A percentile compares a stretch with the other conserved stretches of the same genome.
phyloP scores from a whole-genome alignment of 768 basidiomycete genomes.

The Tremella mesenterica region DNA sequence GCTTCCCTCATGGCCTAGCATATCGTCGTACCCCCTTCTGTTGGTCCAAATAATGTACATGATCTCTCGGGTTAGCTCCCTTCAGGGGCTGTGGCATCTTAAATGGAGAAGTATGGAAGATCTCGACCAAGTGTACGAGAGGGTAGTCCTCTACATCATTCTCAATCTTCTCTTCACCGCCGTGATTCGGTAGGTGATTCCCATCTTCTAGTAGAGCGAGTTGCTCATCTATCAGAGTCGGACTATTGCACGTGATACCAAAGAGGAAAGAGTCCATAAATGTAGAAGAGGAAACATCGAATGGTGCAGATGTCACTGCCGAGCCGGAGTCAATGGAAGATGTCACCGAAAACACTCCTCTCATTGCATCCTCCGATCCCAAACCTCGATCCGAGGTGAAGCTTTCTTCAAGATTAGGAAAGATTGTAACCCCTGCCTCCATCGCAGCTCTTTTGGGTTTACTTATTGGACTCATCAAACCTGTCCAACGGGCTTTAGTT shows the following conservation, averaged over 20 bases:
- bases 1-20: slow-evolving; percentile 14
- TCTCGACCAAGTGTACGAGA: slow-evolving; percentile 10
- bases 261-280: no score
- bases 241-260: not conserved
- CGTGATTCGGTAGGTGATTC: slow-evolving; percentile 26
- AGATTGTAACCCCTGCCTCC: slow-evolving; percentile 12
- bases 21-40: slow-evolving; percentile 32
- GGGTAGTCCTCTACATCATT: slow-evolving; percentile 29
- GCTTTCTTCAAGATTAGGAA: not conserved
- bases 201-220: not conserved
- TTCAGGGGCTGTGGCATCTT: slow-evolving; percentile 26
- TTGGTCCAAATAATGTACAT: slow-evolving; percentile 22
- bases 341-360: slow-evolving; percentile 32
- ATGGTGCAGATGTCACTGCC: no score
- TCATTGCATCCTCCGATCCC: slow-evolving; percentile 12
- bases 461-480: slow-evolving; percentile 35
- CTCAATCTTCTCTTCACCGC: slow-evolving; percentile 33
- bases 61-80: slow-evolving; percentile 5
- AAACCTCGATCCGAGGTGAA: not conserved
- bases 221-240: not conserved
- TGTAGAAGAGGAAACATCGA: no score
- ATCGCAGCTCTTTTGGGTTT: slow-evolving; percentile 29
- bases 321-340: no score
- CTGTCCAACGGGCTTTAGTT: slow-evolving; percentile 23
- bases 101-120: slow-evolving; percentile 35